These are phyloP conservation scores for Penicillium sp. DNA, from an alignment of 2,329 filamentous ascomycete species.

Conservation along the genomic window DNA sequence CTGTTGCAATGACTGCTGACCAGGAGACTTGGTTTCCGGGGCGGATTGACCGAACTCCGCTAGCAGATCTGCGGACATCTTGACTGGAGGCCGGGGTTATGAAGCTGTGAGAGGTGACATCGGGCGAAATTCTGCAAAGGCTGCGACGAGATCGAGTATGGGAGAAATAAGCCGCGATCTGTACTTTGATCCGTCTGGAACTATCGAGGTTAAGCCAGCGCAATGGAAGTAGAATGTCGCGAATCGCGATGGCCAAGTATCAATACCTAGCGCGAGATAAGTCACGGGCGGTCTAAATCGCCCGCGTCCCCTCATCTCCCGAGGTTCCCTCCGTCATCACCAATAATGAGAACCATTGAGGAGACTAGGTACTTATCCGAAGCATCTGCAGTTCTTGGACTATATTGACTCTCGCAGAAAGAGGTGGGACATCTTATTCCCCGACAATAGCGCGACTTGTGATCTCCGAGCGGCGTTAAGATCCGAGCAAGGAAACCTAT, in stretches of 20 bases:
- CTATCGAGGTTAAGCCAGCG: background rate
- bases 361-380: slow-evolving; percentile 49
- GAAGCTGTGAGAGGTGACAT: background rate
- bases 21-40: slow-evolving; percentile 17
- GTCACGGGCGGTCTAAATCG: slow-evolving; percentile 23
- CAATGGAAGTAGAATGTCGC: slow-evolving; percentile 15
- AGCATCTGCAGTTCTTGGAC: background rate
- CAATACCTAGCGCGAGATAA: slow-evolving; percentile 20
- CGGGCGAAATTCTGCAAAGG: background rate
- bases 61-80: slow-evolving; percentile 54
- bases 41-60: slow-evolving; percentile 47
- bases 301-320: slow-evolving; percentile 18
- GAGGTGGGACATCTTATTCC: slow-evolving; percentile 64
- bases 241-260: slow-evolving; percentile 9
- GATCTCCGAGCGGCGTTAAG: slow-evolving; percentile 63
- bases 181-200: background rate
- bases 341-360: slow-evolving; percentile 52
- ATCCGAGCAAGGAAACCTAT: slow-evolving; percentile 59
- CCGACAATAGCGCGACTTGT: slow-evolving; percentile 53
- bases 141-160: background rate
- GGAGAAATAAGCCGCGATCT: background rate
- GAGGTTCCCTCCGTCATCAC: slow-evolving; percentile 5
- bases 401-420: slow-evolving; percentile 45
- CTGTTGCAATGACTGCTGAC: slow-evolving; percentile 7
- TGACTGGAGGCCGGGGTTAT: slow-evolving; percentile 7